Evolutionary conservation across 306 rosid genomes (phyloP).

Genomic region (Alnus rubra): DNA sequence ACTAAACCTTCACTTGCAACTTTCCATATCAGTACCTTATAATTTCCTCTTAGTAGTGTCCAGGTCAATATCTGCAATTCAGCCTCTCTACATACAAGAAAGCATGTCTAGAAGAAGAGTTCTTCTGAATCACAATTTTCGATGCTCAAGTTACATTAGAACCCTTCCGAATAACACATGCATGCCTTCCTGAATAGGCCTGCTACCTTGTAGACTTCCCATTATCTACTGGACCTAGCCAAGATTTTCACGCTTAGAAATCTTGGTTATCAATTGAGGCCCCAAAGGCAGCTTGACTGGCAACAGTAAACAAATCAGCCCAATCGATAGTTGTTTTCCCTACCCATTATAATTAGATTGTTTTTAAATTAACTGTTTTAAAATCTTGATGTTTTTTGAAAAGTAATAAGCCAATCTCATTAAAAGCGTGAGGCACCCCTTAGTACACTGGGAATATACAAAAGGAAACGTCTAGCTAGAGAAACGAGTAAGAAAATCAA

Average conservation of each 20-base stretch:
- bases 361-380: neutral
- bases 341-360: neutral
- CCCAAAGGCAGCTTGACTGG: neutral
- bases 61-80: neutral
- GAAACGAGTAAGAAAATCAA: too few species aligned
- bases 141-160: neutral
- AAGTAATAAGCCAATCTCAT: too few species aligned
- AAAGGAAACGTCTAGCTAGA: too few species aligned
- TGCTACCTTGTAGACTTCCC: neutral
- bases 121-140: neutral
- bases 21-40: neutral
- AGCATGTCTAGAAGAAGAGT: neutral
- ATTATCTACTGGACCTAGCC: neutral
- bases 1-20: conserved; percentile 2
- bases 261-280: neutral
- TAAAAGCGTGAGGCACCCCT: too few species aligned
- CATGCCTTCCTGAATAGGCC: neutral
- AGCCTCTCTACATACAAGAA: neutral
- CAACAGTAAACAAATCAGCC: neutral
- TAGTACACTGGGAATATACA: too few species aligned
- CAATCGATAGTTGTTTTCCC: neutral
- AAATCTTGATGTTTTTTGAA: neutral
- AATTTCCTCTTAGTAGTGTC: neutral
- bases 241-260: neutral
- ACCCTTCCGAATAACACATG: neutral